These are phyloP conservation scores for Cenchrus fungigraminus DNA, from an alignment of 176 grass and related monocot genomes.

Conservation along the genomic window DNA sequence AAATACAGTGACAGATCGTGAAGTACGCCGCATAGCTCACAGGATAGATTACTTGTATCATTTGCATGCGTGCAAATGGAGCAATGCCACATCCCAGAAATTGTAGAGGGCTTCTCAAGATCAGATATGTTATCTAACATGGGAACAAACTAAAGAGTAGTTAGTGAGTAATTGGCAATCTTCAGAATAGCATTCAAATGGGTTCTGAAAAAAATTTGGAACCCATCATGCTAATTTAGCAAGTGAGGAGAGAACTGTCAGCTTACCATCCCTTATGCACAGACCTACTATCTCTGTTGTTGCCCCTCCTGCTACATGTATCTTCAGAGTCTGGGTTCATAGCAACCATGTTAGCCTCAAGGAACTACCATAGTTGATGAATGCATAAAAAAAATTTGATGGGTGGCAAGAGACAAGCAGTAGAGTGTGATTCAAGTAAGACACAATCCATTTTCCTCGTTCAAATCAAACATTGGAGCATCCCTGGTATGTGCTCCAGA, in stretches of 20 bases:
- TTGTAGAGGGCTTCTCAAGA: constrained; percentile 27
- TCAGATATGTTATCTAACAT: constrained; percentile 37
- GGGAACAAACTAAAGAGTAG: constrained; percentile 48
- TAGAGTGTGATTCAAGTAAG: background rate
- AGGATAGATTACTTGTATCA: constrained; percentile 44
- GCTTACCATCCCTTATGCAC: constrained; percentile 41
- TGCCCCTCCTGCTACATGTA: background rate
- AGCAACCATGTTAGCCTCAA: background rate
- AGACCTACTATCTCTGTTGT: background rate
- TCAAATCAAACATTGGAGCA: background rate
- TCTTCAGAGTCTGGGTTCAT: constrained; percentile 7
- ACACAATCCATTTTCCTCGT: background rate
- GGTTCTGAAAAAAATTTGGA: background rate
- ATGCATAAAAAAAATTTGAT: background rate
- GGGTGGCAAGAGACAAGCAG: background rate
- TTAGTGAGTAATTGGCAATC: constrained; percentile 24
- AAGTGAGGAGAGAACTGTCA: background rate
- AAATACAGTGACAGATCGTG: constrained; percentile 54
- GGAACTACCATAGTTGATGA: constrained; percentile 1
- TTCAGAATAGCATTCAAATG: background rate
- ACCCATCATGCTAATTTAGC: background rate
- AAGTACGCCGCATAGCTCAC: constrained; percentile 75
- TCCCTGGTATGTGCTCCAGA: background rate
- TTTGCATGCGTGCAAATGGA: constrained; percentile 66
- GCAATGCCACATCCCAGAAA: constrained; percentile 59